Conservation (phyloP, 2,329 filamentous ascomycete genomes). For the Eutypella sp. region DNA sequence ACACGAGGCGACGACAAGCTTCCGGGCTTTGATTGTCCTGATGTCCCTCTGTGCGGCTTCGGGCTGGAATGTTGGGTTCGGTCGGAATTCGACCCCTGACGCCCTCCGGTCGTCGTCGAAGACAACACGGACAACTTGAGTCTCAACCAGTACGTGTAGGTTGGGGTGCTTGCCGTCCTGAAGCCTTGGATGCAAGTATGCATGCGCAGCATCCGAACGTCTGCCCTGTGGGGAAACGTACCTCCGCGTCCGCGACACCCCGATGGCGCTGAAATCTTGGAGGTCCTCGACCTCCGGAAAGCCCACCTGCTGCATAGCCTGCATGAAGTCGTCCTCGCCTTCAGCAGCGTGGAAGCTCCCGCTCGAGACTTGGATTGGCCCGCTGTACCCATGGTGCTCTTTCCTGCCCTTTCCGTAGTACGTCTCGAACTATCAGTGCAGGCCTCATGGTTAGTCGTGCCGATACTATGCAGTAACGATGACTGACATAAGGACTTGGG, state of each 20-base stretch:
- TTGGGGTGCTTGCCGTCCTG: slow-evolving; percentile 28
- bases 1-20: slow-evolving; percentile 35
- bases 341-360: slow-evolving; percentile 36
- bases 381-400: slow-evolving; percentile 41
- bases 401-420: slow-evolving; percentile 24
- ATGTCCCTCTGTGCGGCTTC: not conserved
- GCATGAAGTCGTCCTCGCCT: slow-evolving; percentile 40
- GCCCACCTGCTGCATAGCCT: slow-evolving; percentile 39
- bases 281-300: slow-evolving; percentile 42
- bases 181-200: slow-evolving; percentile 4
- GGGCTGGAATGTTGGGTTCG: not conserved
- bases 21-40: slow-evolving; percentile 34
- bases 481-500: too few relatives aligned
- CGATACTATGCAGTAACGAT: not conserved
- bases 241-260: slow-evolving; percentile 18
- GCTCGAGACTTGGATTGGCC: slow-evolving; percentile 43
- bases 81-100: slow-evolving; percentile 2
- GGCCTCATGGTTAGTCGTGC: too few relatives aligned
- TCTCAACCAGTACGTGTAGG: slow-evolving; percentile 46
- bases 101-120: slow-evolving; percentile 31
- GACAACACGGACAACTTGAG: slow-evolving; percentile 43
- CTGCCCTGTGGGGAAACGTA: slow-evolving; percentile 16
- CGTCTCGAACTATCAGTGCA: slow-evolving; percentile 3
- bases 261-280: slow-evolving; percentile 35
- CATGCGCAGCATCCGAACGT: slow-evolving; percentile 3